Percentiles rank a stretch among this genome's conserved stretches.
Evolutionary conservation across 208 protist species (phyloP).

Genomic region (Trypanosomatidae sp.): DNA sequence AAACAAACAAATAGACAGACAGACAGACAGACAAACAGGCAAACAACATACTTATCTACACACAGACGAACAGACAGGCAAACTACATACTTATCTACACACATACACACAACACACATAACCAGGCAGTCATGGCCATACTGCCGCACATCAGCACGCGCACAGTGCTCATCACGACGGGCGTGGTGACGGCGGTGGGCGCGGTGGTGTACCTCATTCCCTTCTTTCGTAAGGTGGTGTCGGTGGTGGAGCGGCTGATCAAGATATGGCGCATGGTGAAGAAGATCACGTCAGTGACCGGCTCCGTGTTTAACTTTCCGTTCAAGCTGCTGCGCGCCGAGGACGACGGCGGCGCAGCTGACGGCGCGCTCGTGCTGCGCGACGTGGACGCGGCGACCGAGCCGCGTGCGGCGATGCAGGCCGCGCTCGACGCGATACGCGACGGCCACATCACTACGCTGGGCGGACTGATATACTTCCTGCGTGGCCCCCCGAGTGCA

Average conservation of each 20-base stretch:
- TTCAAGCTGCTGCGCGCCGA: too few species aligned
- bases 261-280: neutral
- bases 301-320: too few species aligned
- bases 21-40: too few species aligned
- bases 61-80: too few species aligned
- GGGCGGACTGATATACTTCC: slow-evolving; percentile 33
- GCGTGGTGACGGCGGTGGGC: neutral
- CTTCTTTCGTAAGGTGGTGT: neutral
- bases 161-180: neutral
- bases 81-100: slow-evolving; percentile 1
- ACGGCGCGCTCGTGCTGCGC: slow-evolving; percentile 3
- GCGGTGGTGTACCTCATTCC: neutral
- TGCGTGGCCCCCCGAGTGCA: slow-evolving; percentile 19
- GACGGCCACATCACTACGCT: slow-evolving; percentile 14
- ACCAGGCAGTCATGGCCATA: slow-evolving; percentile 1
- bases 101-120: too few species aligned
- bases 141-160: neutral
- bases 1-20: too few species aligned
- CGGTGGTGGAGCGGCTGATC: slow-evolving; percentile 3
- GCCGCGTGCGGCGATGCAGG: slow-evolving; percentile 19
- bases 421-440: slow-evolving; percentile 21
- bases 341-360: neutral
- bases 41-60: too few species aligned
- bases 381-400: slow-evolving; percentile 7
- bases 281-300: too few species aligned